These are phyloP conservation scores for Amniculicola lignicola DNA, from an alignment of 495 filamentous ascomycete genomes.

Conservation along the genomic window DNA sequence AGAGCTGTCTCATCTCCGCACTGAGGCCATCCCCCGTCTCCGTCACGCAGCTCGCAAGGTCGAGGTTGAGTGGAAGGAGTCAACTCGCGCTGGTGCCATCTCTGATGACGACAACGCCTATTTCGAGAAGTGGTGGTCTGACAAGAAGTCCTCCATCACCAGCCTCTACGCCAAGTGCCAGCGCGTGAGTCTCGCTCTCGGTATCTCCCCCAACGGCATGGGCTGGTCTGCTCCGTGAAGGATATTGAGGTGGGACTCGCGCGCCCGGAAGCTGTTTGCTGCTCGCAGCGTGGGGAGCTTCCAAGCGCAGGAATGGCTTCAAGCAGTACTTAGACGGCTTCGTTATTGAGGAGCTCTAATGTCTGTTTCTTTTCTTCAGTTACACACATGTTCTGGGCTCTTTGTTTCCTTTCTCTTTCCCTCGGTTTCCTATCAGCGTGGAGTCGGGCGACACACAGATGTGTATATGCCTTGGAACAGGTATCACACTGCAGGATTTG, in stretches of 20 bases:
- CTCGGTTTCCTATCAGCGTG: too few species aligned
- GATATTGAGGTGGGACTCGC: constrained; percentile 29
- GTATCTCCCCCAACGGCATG: constrained; percentile 12
- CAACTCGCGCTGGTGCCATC: constrained; percentile 7
- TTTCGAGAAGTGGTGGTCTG: constrained; percentile 28
- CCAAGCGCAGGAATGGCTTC: background rate
- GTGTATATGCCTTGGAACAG: too few species aligned
- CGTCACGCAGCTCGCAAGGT: constrained; percentile 23
- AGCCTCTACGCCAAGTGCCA: constrained; percentile 15
- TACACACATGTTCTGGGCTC: too few species aligned
- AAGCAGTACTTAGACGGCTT: constrained; percentile 1
- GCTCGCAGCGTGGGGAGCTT: background rate
- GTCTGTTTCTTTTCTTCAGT: too few species aligned
- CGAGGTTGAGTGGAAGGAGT: constrained; percentile 20
- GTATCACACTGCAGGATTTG: too few species aligned
- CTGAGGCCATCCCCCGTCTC: constrained; percentile 30
- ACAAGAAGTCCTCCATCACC: constrained; percentile 17
- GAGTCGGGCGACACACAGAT: too few species aligned
- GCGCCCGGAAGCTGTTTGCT: background rate
- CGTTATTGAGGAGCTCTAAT: constrained; percentile 15
- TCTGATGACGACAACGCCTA: background rate
- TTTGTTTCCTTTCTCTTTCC: too few species aligned
- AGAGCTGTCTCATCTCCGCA: constrained; percentile 32
- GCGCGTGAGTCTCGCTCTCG: constrained; percentile 7
- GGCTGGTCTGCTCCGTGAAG: constrained; percentile 26